Base-by-base conservation (phyloP, 2,329 filamentous ascomycete genomes). In the Pseudogymnoascus pannorum region DNA sequence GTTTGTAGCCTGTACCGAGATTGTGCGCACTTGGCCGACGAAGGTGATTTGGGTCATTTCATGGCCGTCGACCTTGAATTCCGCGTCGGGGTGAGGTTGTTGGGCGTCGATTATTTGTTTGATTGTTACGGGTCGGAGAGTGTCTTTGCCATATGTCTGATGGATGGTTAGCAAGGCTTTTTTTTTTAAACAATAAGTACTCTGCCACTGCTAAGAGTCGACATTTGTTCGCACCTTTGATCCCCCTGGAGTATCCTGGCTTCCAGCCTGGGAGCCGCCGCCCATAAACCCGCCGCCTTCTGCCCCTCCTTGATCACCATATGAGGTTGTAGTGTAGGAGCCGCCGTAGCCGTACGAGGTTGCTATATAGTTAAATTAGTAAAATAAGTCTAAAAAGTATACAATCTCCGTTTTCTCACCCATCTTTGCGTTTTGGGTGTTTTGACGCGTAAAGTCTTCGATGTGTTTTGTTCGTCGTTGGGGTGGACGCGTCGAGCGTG, bases 61-160 rank as follows among this genome's bases (percentile, higher is more conserved):
- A 54, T 80, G 76, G 66, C 86, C 87, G 76, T 97, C 94, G 70
- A 97, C 89, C 66, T 86, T 86, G 81, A 95, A 94, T 35, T 91
- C 87, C 61, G 86, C 85, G 63, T 87, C 84, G 2, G 86, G 85
- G 72, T 89, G 87, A 38, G 87, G 83, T 75, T 91, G 87, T 65
- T 88, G 82, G 66, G 91, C 90, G 65, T 95, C 91, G 71, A 92
- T 79, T 62, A 97, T 83, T 76, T 99, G 94, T 75, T 97, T 97
- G 76, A 97, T 91, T 9, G 94, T 99, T 54, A 97, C 89, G 1
- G 94, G 92, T 48, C 94, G 89, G 59, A 99, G 83, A 18, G 91
- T 92, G 70, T 97, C 91, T 75, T 95, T 90, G 68, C 83, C 81
- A 73, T 88, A 88, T 59, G 59, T 63, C 61, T 65, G 5, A 16